Evolutionary conservation across 805 yeast species (phyloP).

Genomic region (Sugiyamaella chiloensis): DNA sequence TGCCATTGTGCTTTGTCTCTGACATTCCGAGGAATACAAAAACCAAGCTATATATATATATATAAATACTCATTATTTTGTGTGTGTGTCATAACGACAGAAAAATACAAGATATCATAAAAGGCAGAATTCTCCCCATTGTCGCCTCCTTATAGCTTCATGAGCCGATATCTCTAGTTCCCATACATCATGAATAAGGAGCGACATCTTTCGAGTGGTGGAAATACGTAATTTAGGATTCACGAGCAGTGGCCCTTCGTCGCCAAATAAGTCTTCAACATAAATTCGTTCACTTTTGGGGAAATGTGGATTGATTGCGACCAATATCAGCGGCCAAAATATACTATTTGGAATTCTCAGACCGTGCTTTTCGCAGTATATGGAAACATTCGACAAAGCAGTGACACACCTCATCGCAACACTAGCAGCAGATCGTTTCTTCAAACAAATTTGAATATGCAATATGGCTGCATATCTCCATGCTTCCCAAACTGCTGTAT

Average conservation of each 20-base stretch:
- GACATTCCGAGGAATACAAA: no score
- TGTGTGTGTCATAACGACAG: no score
- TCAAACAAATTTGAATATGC: background rate
- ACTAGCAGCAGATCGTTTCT: background rate
- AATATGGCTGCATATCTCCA: conserved; percentile 4
- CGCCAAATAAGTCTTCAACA: background rate
- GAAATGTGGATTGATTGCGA: background rate
- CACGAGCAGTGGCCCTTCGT: conserved; percentile 3
- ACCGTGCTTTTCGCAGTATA: conserved; percentile 1
- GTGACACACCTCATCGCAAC: background rate
- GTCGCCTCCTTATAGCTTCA: background rate
- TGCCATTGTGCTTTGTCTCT: no score
- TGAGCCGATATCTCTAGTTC: background rate
- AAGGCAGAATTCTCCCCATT: background rate
- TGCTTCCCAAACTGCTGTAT: conserved; percentile 5
- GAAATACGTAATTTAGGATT: background rate
- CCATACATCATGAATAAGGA: background rate
- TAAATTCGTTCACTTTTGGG: background rate
- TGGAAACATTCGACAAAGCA: background rate
- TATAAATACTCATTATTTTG: no score
- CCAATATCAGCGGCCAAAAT: conserved; percentile 3
- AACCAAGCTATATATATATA: no score
- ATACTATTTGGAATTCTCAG: conserved; percentile 2
- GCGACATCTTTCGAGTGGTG: background rate
- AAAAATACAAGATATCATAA: no score